These are phyloP conservation scores for Acanthamoeba divionensis DNA, from an alignment of 208 protist species.

Conservation along the genomic window DNA sequence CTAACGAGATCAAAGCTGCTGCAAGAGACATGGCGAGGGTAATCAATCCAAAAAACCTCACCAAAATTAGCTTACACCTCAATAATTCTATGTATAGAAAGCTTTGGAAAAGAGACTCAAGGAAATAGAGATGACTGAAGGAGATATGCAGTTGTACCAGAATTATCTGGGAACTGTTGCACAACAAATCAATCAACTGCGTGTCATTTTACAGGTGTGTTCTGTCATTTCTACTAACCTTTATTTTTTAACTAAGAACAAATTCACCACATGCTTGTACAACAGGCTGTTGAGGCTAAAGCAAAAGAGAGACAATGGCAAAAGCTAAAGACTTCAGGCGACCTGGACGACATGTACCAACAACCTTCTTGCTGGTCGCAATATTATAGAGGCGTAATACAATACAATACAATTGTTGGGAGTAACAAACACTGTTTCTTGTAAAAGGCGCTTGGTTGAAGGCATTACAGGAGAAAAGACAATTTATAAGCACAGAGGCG, in stretches of 20 bases:
- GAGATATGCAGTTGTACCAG: conserved; percentile 43
- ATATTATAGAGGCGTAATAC: too few species aligned
- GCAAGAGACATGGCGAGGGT: conserved; percentile 52
- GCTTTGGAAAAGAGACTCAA: conserved; percentile 53
- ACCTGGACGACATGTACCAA: conserved; percentile 82
- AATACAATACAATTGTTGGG: too few species aligned
- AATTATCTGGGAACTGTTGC: conserved; percentile 48
- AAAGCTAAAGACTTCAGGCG: conserved; percentile 85
- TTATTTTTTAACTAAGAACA: too few species aligned
- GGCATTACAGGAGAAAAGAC: conserved; percentile 89
- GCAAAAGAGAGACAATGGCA: conserved; percentile 87
- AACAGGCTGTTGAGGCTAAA: conserved; percentile 82
- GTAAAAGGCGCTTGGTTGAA: conserved; percentile 69
- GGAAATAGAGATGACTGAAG: conserved; percentile 64
- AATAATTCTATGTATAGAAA: neutral
- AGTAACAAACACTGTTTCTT: neutral
- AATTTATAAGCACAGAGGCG: conserved; percentile 87
- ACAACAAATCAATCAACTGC: neutral
- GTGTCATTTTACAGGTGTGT: conserved; percentile 26
- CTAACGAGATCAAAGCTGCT: too few species aligned
- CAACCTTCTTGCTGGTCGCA: too few species aligned
- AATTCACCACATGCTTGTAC: too few species aligned
- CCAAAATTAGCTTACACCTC: too few species aligned
- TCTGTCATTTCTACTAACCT: too few species aligned
- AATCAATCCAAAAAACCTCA: neutral